phyloP scores from a whole-genome alignment of 192 early-diverging fungal genomes.

The Podila verticillata region DNA sequence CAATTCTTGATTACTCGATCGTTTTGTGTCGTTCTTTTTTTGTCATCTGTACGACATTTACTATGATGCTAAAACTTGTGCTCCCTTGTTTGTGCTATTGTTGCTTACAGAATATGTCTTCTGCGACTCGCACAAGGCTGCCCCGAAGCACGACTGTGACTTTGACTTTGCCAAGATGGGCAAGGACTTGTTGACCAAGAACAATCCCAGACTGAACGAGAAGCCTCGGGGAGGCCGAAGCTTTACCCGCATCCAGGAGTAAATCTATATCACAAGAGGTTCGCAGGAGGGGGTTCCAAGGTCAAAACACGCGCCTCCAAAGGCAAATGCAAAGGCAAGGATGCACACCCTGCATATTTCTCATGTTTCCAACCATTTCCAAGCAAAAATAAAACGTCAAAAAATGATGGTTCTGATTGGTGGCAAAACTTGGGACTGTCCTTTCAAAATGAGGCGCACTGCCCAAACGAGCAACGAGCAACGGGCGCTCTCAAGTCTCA shows the following conservation, averaged over 20 bases:
- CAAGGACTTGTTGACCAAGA: constrained; percentile 74
- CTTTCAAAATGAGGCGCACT: too few relatives aligned
- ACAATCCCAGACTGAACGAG: constrained; percentile 79
- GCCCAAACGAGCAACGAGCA: too few relatives aligned
- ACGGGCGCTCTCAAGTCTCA: too few relatives aligned
- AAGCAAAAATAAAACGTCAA: too few relatives aligned
- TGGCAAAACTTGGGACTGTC: too few relatives aligned
- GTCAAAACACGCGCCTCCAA: neutral
- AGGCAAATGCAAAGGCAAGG: neutral
- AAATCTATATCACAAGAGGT: neutral
- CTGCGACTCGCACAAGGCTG: constrained; percentile 78
- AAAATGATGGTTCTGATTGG: too few relatives aligned
- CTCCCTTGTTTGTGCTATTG: too few relatives aligned
- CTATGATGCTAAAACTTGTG: too few relatives aligned
- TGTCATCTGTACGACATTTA: too few relatives aligned
- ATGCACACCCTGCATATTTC: too few relatives aligned
- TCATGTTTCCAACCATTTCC: too few relatives aligned
- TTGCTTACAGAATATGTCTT: constrained; percentile 66
- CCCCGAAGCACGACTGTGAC: constrained; percentile 80
- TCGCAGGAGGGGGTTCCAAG: neutral
- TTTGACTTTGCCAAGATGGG: constrained; percentile 81
- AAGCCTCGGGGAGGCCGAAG: constrained; percentile 79
- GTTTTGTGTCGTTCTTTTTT: neutral
- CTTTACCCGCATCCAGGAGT: constrained; percentile 71
- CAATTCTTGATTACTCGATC: neutral